Percentiles rank a stretch among this genome's conserved stretches.
These are phyloP conservation scores for Sanghuangporus baumii DNA, from an alignment of 1,284 basidiomycete genomes.

Conservation along the genomic window DNA sequence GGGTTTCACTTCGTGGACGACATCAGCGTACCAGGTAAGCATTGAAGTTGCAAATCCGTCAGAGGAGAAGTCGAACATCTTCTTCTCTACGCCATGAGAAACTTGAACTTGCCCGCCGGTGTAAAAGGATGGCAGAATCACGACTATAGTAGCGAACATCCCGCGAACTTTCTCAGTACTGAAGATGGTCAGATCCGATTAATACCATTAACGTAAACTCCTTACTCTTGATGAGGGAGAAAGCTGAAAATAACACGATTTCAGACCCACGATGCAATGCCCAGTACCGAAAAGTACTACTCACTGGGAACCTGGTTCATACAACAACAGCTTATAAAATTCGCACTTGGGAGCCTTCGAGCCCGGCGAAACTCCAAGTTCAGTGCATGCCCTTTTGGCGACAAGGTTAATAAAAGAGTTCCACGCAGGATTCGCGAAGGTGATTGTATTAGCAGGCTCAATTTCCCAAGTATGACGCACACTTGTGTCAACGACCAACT, in stretches of 20 bases:
- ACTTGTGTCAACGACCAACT: conserved; percentile 31
- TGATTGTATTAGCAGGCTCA: conserved; percentile 20
- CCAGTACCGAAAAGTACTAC: conserved; percentile 15
- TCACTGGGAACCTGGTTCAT: conserved; percentile 41
- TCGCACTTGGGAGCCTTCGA: conserved; percentile 30
- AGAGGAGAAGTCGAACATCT: conserved; percentile 30
- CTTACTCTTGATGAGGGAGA: conserved; percentile 28
- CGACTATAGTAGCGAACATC: conserved; percentile 41
- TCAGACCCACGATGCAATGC: not conserved
- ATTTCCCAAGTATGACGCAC: conserved; percentile 39
- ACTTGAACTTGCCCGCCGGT: conserved; percentile 37
- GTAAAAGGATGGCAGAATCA: conserved; percentile 39
- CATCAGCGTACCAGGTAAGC: conserved; percentile 45
- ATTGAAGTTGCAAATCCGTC: conserved; percentile 30
- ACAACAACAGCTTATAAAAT: conserved; percentile 40
- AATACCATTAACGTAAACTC: not conserved
- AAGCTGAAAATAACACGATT: conserved; percentile 17
- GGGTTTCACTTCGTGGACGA: conserved; percentile 39
- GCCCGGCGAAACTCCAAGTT: conserved; percentile 29
- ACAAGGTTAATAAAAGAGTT: conserved; percentile 24
- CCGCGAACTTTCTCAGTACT: conserved; percentile 37
- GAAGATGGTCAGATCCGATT: not conserved
- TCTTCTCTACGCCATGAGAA: conserved; percentile 29
- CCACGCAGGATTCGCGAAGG: conserved; percentile 34
- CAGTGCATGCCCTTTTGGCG: conserved; percentile 27